phyloP scores from a whole-genome alignment of 2,329 filamentous ascomycete species.

The Venturiaceae sp. region DNA sequence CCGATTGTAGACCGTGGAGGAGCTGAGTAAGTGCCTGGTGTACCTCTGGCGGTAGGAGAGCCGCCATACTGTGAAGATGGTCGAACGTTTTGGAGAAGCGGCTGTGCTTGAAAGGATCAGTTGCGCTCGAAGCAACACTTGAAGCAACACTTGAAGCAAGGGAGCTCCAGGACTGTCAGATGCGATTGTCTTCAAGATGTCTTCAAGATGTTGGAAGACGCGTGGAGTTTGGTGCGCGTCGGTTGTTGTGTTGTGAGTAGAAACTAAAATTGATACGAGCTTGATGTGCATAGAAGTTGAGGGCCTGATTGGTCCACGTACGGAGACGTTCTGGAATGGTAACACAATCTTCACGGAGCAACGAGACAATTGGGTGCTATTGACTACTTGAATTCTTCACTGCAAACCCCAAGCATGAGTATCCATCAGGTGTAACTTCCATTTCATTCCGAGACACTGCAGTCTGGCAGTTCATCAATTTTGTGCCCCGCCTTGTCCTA shows the following conservation, averaged over 20 bases:
- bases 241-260: not conserved
- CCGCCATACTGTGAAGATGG: constrained; percentile 66
- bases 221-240: not conserved
- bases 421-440: not conserved
- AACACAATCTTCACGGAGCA: not conserved
- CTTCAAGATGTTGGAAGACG: too few relatives aligned
- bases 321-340: not conserved
- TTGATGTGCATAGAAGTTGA: not conserved
- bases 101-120: too few relatives aligned
- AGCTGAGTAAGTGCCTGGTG: constrained; percentile 79
- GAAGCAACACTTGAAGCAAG: too few relatives aligned
- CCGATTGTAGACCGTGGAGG: constrained; percentile 76
- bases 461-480: too few relatives aligned
- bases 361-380: not conserved
- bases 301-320: not conserved
- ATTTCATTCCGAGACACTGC: too few relatives aligned
- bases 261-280: not conserved
- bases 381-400: not conserved
- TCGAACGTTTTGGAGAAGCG: too few relatives aligned
- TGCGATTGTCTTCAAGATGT: not conserved
- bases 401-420: not conserved
- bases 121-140: too few relatives aligned
- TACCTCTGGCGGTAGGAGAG: constrained; percentile 67
- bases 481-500: too few relatives aligned
- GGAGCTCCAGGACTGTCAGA: not conserved